Base-by-base conservation (phyloP, 2,329 filamentous ascomycete genomes). In the Botrytis cinerea region DNA sequence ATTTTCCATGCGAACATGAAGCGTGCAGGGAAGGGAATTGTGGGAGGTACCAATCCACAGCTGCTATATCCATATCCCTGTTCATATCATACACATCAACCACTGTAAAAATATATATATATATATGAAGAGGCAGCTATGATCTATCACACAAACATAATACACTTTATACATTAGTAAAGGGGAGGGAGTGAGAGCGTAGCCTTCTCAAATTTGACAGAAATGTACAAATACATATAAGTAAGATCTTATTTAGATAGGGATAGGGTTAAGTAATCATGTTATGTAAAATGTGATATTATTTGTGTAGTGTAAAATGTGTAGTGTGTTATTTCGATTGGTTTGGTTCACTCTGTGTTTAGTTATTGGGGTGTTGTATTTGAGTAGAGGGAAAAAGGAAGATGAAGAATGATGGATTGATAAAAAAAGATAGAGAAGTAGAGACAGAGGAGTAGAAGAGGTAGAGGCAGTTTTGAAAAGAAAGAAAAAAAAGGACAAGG, bases 231-330 rank as follows among this genome's bases (percentile, higher is more conserved):
- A 51, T 6, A 25, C 4, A 5, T 51, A 2, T 25, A 25, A 12
- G 22, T 12, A n/a, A 38, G 38, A 38, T 38, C 10, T 25, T 25
- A 9, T 1, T 22, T 51, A 51, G 22, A 51, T n/a, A 14, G 22
- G 9, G 25, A 51, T 25, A 51, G 46, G 22, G 25, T 12, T 12
- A 25, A 22, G 22, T 25, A 51, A 51, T n/a, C 12, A 5, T 12
- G 2, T 10, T 4, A 5, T 4, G 14, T 14, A 6, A 25, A 51
- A 0, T 1, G 10, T 0, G 22, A 6, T 12, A 2, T 2, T 0
- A 51, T 51, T 4, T 51, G 25, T 2, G 4, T 51, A 25, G 46
- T 48, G 5, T 25, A 0, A 0, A 51, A 4, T 35, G 35, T 35
- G 35, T 35, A 7, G 6, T 35, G 28, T 28, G 28, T 28, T 28